phyloP scores from a whole-genome alignment of 2,329 filamentous ascomycete genomes.

The Verticillium albo-atrum region DNA sequence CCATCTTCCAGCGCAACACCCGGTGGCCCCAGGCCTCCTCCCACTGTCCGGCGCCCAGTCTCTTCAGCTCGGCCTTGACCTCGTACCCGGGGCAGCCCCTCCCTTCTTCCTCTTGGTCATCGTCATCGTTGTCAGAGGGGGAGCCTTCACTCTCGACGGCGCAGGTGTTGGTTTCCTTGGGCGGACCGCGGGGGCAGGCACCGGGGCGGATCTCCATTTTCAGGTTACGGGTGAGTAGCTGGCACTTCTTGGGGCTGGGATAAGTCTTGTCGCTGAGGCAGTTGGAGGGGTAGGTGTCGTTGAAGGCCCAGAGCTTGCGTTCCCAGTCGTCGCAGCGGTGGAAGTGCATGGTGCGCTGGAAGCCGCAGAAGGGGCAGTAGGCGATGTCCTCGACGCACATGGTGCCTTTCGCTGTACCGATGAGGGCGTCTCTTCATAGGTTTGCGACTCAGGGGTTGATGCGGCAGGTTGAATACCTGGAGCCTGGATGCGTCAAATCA shows the following conservation, averaged over 20 bases:
- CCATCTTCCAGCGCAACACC: background rate
- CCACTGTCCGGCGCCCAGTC: background rate
- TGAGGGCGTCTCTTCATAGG: background rate
- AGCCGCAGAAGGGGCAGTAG: conserved; percentile 10
- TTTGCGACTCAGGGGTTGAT: no score
- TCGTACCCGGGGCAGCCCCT: background rate
- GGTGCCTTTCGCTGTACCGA: background rate
- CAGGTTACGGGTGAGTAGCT: conserved; percentile 5
- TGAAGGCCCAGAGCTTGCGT: background rate
- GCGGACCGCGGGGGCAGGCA: conserved; percentile 6
- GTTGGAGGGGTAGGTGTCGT: conserved; percentile 1
- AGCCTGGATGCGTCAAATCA: no score
- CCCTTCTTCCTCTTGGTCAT: no score
- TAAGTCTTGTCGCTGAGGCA: conserved; percentile 4
- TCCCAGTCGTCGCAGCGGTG: conserved; percentile 7
- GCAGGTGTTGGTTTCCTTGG: background rate
- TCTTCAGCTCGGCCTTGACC: background rate
- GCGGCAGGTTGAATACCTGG: no score
- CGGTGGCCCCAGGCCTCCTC: background rate
- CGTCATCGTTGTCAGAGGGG: background rate
- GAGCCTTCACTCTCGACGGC: background rate
- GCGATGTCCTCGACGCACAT: conserved; percentile 14
- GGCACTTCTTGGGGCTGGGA: conserved; percentile 7
- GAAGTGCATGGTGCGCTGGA: conserved; percentile 11
- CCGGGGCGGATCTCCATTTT: conserved; percentile 7